phyloP scores from a whole-genome alignment of 2,329 filamentous ascomycete species.

The Mycosphaerella sp. region DNA sequence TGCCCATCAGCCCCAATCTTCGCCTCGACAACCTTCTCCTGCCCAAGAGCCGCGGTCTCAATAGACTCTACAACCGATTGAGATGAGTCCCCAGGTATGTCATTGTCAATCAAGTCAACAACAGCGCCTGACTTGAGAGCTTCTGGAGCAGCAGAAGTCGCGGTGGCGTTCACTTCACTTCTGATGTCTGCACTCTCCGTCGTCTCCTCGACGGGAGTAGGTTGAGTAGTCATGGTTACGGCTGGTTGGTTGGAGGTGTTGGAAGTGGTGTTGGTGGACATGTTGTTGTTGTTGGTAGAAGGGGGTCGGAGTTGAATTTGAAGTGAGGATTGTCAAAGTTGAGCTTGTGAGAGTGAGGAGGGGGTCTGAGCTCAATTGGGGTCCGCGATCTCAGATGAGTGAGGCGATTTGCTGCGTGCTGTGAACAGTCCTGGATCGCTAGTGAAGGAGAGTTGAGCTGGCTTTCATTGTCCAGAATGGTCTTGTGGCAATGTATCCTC shows the following conservation, averaged over 20 bases:
- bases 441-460: no score
- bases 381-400: not conserved
- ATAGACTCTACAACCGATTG: not conserved
- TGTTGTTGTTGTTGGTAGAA: not conserved
- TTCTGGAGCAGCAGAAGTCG: not conserved
- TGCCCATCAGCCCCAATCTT: not conserved
- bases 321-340: not conserved
- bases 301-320: not conserved
- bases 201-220: not conserved
- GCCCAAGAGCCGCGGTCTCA: not conserved
- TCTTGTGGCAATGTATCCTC: no score
- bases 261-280: not conserved
- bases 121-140: not conserved
- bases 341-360: not conserved
- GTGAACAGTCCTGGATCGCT: not conserved
- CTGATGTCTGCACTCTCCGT: not conserved
- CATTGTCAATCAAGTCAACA: not conserved
- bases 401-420: not conserved
- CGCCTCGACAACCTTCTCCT: not conserved
- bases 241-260: not conserved
- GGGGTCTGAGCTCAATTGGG: not conserved
- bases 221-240: not conserved
- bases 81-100: not conserved
- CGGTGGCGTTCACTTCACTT: not conserved
- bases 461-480: no score